phyloP scores from a whole-genome alignment of 768 basidiomycete species.

The Tylopilus intermedius region DNA sequence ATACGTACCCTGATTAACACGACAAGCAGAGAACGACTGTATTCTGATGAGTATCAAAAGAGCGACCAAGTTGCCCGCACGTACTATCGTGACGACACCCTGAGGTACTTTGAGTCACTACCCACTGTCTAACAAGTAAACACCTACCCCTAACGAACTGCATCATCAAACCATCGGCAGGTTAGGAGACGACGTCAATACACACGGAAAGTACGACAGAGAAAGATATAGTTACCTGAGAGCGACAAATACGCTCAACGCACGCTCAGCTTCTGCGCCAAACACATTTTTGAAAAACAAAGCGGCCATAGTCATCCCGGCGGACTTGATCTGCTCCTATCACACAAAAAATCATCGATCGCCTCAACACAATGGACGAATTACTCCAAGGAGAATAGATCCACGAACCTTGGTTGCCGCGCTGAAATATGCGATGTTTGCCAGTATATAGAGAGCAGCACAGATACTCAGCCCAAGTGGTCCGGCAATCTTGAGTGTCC shows the following conservation, averaged over 20 bases:
- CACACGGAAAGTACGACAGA: not conserved
- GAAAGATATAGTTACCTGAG: constrained; percentile 37
- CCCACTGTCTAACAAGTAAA: not conserved
- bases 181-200: not conserved
- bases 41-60: not conserved
- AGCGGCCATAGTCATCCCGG: constrained; percentile 54
- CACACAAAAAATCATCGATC: not conserved
- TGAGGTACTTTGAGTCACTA: constrained; percentile 5
- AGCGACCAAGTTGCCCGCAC: not conserved
- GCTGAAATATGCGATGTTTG: constrained; percentile 56
- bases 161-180: not conserved
- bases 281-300: constrained; percentile 60
- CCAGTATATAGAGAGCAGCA: constrained; percentile 47
- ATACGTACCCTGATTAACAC: constrained; percentile 47
- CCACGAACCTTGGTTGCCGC: constrained; percentile 21
- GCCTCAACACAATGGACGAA: not conserved
- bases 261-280: constrained; percentile 46
- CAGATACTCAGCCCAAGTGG: constrained; percentile 55
- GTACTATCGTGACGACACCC: constrained; percentile 32
- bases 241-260: constrained; percentile 54
- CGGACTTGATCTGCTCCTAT: constrained; percentile 42
- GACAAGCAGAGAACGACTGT: constrained; percentile 47
- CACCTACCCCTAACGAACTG: constrained; percentile 35
- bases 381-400: too few relatives aligned
- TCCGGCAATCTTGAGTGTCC: constrained; percentile 58